These are phyloP conservation scores for Petunia secreta DNA, from an alignment of 257 asterid species.

Conservation along the genomic window DNA sequence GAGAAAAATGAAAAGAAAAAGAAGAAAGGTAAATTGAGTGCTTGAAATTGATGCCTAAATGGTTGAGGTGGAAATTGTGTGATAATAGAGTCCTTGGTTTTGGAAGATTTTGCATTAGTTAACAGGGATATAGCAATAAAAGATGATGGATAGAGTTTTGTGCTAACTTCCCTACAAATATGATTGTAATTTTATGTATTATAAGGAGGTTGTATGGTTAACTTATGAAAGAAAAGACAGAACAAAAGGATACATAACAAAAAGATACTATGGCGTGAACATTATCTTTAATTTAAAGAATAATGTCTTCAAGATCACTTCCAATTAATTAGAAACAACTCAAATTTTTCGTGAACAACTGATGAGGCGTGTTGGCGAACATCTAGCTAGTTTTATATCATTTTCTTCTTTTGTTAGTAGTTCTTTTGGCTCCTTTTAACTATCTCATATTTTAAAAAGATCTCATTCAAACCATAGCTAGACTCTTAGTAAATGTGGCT, in stretches of 20 bases:
- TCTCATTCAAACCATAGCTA: not conserved
- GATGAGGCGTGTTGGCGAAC: not conserved
- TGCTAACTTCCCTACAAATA: not conserved
- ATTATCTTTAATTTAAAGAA: not conserved
- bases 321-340: not conserved
- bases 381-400: not conserved
- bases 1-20: not conserved
- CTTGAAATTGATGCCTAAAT: constrained; percentile 8
- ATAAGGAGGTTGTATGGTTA: not conserved
- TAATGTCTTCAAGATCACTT: not conserved
- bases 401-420: constrained; percentile 11
- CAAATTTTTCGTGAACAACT: not conserved
- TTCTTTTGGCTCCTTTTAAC: not conserved
- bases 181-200: constrained; percentile 8
- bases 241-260: not conserved
- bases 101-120: not conserved
- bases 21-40: not conserved
- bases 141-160: not conserved
- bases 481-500: constrained; percentile 39
- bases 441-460: too few species aligned
- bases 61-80: constrained; percentile 1
- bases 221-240: constrained; percentile 15
- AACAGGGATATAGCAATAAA: not conserved
- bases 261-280: not conserved
- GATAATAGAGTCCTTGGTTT: not conserved